These are phyloP conservation scores for Coleophoma crateriformis DNA, from an alignment of 2,329 filamentous ascomycete species.

Conservation along the genomic window DNA sequence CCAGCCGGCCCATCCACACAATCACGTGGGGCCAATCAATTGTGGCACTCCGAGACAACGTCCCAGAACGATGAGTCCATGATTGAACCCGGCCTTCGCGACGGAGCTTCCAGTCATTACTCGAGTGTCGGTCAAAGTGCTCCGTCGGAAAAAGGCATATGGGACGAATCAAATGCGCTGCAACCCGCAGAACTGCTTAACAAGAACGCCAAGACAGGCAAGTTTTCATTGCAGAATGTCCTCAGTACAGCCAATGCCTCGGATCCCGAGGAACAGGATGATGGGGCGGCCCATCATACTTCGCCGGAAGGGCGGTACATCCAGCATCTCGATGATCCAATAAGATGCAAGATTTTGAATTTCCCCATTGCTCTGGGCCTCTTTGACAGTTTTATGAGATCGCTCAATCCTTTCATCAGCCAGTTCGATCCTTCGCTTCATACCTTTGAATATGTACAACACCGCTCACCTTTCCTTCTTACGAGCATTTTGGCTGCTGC, in stretches of 20 bases:
- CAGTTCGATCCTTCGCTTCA: conserved; percentile 33
- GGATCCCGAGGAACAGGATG: not conserved
- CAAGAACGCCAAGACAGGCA: conserved; percentile 26
- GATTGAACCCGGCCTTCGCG: not conserved
- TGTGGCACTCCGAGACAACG: not conserved
- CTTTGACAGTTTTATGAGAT: conserved; percentile 30
- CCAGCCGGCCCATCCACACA: not conserved
- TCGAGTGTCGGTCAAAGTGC: not conserved
- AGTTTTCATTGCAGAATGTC: conserved; percentile 29
- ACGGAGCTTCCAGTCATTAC: not conserved
- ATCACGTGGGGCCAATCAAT: not conserved
- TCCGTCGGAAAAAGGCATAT: not conserved
- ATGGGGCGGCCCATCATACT: not conserved
- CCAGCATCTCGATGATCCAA: conserved; percentile 21
- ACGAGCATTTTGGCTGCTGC: conserved; percentile 28
- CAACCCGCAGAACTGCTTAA: conserved; percentile 29
- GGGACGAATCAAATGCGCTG: conserved; percentile 14
- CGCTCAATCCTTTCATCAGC: conserved; percentile 34
- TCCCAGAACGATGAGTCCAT: not conserved
- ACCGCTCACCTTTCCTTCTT: conserved; percentile 31
- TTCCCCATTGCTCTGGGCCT: conserved; percentile 23
- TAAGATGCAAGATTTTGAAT: conserved; percentile 21
- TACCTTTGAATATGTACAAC: conserved; percentile 30
- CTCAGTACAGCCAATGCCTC: conserved; percentile 13
- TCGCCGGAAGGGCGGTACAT: not conserved